Evolutionary conservation across 768 basidiomycete species (phyloP), one percentile per base, ranked within the genome.

Genomic region (Obba rivulosa): DNA sequence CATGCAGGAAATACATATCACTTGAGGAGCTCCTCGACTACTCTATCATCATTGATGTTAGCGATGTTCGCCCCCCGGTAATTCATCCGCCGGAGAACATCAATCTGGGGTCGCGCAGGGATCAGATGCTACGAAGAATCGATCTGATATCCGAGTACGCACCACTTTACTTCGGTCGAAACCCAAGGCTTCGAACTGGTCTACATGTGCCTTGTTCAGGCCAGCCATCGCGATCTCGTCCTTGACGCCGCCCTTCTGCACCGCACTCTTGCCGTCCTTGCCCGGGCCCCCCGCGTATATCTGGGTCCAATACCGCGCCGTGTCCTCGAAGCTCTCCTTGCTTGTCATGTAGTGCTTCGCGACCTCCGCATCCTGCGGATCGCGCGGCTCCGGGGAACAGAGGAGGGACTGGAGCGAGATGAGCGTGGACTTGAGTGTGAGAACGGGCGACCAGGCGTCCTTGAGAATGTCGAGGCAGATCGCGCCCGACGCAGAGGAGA

Each of bases 281-380:
- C 67, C 72, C 3, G 85, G 80, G 1, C 83, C 89, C 39, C 85
- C 87, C 2, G 94, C 94, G 63, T 96, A 96, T 23, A 86, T 81
- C 59, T 89, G 83, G 1, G 93, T 90, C 94, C 94, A 98, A 65
- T 94, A 93, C 35, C 79, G 76, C 48, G 94, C 94, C 3, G 94
- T 98, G 34, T 87, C 87, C 50, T 94, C 89, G 56, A 98, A 98
- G 58, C 86, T 84, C 21, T 71, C 69, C 63, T 85, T 85, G 64
- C 86, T 89, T 11, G 92, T 91, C 66, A 89, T 87, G 59, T 89
- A 98, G 62, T 96, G 95, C 65, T 96, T 97, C 11, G 94, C 94
- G 10, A 98, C 94, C 69, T 98, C 93, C 0, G 94, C 95, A 62
- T 98, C 95, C 69, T 97, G 94, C 0, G 94, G 95, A 62, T 97